These are phyloP conservation scores for Ammopiptanthus mongolicus DNA, from an alignment of 306 rosid genomes.

Conservation along the genomic window DNA sequence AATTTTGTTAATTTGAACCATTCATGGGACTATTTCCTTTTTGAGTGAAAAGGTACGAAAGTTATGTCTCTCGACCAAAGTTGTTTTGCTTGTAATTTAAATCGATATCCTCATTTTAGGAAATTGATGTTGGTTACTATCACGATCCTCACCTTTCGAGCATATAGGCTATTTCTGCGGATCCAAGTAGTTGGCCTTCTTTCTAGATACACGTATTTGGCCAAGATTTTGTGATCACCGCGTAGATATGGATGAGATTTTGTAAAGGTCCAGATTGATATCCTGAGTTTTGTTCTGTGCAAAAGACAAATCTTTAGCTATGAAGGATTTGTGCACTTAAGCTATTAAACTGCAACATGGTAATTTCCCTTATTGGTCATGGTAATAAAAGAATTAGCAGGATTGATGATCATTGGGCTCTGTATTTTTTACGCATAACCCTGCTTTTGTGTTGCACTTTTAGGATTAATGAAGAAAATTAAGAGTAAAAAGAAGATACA, in stretches of 20 bases:
- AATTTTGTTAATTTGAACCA: background rate
- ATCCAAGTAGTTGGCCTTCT: constrained; percentile 6
- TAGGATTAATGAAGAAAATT: too few species aligned
- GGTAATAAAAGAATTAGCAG: background rate
- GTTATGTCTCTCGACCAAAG: too few species aligned
- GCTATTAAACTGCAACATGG: constrained; percentile 14
- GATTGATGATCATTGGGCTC: background rate
- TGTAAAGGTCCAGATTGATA: background rate
- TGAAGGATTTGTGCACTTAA: background rate
- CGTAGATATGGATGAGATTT: background rate
- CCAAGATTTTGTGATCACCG: background rate
- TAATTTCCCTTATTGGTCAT: background rate
- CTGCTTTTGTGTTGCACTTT: background rate
- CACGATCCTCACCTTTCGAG: too few species aligned
- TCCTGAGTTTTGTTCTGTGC: background rate
- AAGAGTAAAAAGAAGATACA: too few species aligned
- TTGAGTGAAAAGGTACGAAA: background rate
- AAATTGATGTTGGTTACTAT: too few species aligned
- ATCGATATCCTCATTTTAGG: too few species aligned
- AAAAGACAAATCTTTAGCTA: background rate
- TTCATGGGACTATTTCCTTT: background rate
- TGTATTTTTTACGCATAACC: background rate
- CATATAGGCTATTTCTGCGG: background rate
- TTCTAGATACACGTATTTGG: constrained; percentile 22
- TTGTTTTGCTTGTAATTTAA: too few species aligned